Base-by-base conservation (phyloP, 768 basidiomycete genomes). In the Rhodotorula taiwanensis region DNA sequence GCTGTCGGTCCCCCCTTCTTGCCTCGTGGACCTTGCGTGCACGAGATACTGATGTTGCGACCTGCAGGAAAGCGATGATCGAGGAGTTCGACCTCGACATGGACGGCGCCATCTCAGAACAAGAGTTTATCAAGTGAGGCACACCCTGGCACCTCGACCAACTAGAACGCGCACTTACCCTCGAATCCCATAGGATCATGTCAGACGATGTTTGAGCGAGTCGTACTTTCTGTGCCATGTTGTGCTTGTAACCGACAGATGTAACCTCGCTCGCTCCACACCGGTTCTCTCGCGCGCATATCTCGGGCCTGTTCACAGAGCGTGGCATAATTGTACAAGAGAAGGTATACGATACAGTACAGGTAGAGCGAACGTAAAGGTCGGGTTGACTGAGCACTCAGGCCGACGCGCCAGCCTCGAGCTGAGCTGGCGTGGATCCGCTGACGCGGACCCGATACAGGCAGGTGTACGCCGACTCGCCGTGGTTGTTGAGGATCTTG, bases 51-150 rank as follows among this genome's bases (percentile, higher is more conserved):
- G 59, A 60, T 34, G 21, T 25, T n/a, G 23, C 31, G 27, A 9
- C 54, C 39, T 27, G 30, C 71, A 69, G 60, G 70, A 62, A 71
- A 97, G 95, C 95, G 28, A 99, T 99, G 95, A 99, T 99, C 74
- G 95, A 99, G 72, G 95, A 99, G 77, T 99, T 99, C 74, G 95
- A 99, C 76, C 83, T 99, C 30, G 95, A 99, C 78, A 86, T 91
- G 75, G 95, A 99, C 70, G 92, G 93, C 33, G 94, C 94, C 79
- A 98, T 98, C 76, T 92, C 85, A 74, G 87, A 93, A 75, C 85
- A 89, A 73, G 95, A 99, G 76, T 98, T 99, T 79, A 69, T 73
- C 50, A 66, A 60, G 69, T 66, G 8, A 20, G 60, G 45, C 30
- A 7, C 2, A 18, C 18, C 21, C 11, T 21, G 28, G n/a, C 3